Percentiles rank a stretch among this genome's conserved stretches.
These are phyloP conservation scores for Saksenaea oblongispora DNA, from an alignment of 371 early-diverging fungal species.

Conservation along the genomic window DNA sequence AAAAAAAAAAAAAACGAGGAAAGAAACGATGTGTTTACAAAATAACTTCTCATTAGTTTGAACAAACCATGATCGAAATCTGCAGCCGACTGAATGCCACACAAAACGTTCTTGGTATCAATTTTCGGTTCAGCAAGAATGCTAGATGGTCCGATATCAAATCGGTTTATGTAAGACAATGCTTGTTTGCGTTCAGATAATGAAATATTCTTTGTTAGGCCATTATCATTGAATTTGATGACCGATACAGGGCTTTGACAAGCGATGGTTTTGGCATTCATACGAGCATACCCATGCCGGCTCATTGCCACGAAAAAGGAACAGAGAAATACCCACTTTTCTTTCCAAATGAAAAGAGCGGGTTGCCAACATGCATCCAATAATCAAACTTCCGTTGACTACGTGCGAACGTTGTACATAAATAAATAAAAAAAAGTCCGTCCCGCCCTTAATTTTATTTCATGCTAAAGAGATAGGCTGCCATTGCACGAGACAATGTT, in stretches of 20 bases:
- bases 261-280: not conserved
- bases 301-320: not conserved
- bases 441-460: not conserved
- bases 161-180: conserved; percentile 14
- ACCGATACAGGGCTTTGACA: conserved; percentile 34
- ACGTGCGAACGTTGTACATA: not conserved
- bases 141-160: conserved; percentile 8
- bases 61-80: conserved; percentile 25
- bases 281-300: not conserved
- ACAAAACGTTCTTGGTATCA: conserved; percentile 49
- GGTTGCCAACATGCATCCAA: not conserved
- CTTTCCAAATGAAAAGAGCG: not conserved
- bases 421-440: not conserved
- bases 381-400: not conserved
- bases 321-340: not conserved
- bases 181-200: not conserved
- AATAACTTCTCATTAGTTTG: conserved; percentile 31
- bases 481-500: not conserved
- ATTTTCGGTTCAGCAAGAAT: conserved; percentile 37
- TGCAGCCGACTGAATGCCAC: conserved; percentile 49
- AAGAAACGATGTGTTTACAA: not conserved
- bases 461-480: not conserved
- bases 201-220: conserved; percentile 19
- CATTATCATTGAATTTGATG: conserved; percentile 37
- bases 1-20: no score